Conservation (phyloP, 441 rosid genomes). For the Euphorbia celastroides region DNA sequence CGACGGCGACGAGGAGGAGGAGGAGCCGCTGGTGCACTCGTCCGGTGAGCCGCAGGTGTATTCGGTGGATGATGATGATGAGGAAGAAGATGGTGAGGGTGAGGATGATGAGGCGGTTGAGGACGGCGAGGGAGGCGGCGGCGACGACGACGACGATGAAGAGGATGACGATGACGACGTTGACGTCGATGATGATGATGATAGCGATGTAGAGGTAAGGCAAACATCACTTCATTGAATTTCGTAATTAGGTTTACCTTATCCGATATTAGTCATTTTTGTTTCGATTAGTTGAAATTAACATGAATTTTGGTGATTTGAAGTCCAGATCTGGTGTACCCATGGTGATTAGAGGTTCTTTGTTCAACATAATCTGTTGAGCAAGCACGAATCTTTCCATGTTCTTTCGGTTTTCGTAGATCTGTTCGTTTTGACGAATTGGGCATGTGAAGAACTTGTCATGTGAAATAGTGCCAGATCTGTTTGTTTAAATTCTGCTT, state of each 20-base stretch:
- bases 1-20: constrained; percentile 40
- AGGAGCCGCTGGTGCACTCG: constrained; percentile 46
- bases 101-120: constrained; percentile 28
- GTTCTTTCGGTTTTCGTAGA: not conserved
- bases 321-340: constrained; percentile 12
- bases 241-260: not conserved
- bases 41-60: constrained; percentile 53
- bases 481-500: too few species aligned
- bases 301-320: not conserved
- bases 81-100: constrained; percentile 40
- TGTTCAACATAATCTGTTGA: not conserved
- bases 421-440: constrained; percentile 1
- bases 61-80: constrained; percentile 42
- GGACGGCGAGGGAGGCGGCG: constrained; percentile 34
- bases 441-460: too few species aligned
- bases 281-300: not conserved
- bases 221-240: too few species aligned
- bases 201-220: constrained; percentile 21
- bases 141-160: constrained; percentile 30
- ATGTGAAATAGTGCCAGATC: too few species aligned
- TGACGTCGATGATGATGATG: constrained; percentile 36
- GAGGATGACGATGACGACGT: constrained; percentile 16
- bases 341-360: not conserved
- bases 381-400: not conserved
- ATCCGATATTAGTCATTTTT: not conserved